Evolutionary conservation across 257 asterid genomes (phyloP).

Genomic region (Gardenia jasminoides): DNA sequence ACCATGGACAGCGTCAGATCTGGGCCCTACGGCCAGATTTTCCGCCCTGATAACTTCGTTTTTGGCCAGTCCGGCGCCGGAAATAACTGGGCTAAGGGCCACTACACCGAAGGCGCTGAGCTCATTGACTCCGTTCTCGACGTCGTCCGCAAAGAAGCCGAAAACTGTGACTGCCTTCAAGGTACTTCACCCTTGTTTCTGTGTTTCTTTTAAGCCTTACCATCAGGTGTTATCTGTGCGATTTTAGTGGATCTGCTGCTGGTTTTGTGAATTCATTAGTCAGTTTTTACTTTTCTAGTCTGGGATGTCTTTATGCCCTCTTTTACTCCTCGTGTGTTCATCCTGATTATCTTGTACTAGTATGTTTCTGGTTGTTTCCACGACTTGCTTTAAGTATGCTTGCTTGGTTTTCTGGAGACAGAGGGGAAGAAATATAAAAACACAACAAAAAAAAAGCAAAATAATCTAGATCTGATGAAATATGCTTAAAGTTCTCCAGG

Average conservation of each 20-base stretch:
- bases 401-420: not conserved
- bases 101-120: conserved; percentile 79
- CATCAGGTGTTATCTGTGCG: not conserved
- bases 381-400: not conserved
- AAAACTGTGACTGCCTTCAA: conserved; percentile 75
- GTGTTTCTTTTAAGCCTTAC: not conserved
- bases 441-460: not conserved
- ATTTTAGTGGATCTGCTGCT: conserved; percentile 28
- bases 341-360: not conserved
- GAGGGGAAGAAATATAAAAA: too few relatives aligned
- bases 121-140: conserved; percentile 76
- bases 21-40: conserved; percentile 69
- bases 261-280: not conserved
- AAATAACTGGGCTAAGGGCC: conserved; percentile 77
- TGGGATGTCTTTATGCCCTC: not conserved
- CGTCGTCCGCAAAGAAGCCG: conserved; percentile 78
- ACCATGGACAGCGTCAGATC: conserved; percentile 84
- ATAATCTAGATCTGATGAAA: not conserved
- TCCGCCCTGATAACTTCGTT: conserved; percentile 64
- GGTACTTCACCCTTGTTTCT: conserved; percentile 18
- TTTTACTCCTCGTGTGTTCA: not conserved
- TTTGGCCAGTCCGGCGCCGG: conserved; percentile 83
- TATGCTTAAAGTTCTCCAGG: not conserved
- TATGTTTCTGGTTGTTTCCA: not conserved
- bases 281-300: not conserved